These are phyloP conservation scores for Diaporthe citriasiana DNA, from an alignment of 2,329 filamentous ascomycete genomes.

Conservation along the genomic window DNA sequence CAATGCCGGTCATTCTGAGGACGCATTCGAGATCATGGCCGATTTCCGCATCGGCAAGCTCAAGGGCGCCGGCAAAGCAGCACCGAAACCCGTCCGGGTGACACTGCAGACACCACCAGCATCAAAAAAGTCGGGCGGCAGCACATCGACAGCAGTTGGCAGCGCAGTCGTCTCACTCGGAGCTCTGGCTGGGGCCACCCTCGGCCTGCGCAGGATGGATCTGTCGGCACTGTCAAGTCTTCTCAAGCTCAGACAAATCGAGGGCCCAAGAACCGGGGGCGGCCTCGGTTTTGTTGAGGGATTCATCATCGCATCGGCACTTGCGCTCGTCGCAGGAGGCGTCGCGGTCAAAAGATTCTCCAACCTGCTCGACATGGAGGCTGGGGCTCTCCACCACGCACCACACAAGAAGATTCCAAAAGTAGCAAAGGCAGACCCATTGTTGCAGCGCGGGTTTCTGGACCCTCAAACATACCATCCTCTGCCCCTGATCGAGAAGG, in stretches of 20 bases:
- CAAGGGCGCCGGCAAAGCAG: conserved; percentile 47
- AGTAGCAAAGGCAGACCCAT: conserved; percentile 54
- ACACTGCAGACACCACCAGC: conserved; percentile 29
- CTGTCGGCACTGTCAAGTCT: conserved; percentile 44
- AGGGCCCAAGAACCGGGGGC: conserved; percentile 36
- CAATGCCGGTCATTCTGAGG: conserved; percentile 85
- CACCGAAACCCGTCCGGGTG: conserved; percentile 35
- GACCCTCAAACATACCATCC: conserved; percentile 62
- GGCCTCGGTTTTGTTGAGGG: conserved; percentile 55
- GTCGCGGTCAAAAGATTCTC: conserved; percentile 50
- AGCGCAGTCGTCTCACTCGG: conserved; percentile 36
- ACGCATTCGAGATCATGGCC: conserved; percentile 60
- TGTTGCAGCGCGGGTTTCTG: conserved; percentile 62
- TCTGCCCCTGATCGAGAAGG: conserved; percentile 60
- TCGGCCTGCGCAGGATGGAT: conserved; percentile 38
- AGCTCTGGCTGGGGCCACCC: conserved; percentile 31
- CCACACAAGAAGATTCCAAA: conserved; percentile 57
- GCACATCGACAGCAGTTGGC: conserved; percentile 28
- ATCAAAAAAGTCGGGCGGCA: conserved; percentile 22
- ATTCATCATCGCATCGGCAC: conserved; percentile 53
- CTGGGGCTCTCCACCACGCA: conserved; percentile 53
- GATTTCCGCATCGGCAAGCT: conserved; percentile 55
- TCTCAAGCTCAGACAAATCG: conserved; percentile 18
- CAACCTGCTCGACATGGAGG: conserved; percentile 51
- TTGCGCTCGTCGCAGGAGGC: conserved; percentile 52